These are phyloP conservation scores for Boletellus deceptivus DNA, from an alignment of 1,284 basidiomycete genomes.

Conservation along the genomic window DNA sequence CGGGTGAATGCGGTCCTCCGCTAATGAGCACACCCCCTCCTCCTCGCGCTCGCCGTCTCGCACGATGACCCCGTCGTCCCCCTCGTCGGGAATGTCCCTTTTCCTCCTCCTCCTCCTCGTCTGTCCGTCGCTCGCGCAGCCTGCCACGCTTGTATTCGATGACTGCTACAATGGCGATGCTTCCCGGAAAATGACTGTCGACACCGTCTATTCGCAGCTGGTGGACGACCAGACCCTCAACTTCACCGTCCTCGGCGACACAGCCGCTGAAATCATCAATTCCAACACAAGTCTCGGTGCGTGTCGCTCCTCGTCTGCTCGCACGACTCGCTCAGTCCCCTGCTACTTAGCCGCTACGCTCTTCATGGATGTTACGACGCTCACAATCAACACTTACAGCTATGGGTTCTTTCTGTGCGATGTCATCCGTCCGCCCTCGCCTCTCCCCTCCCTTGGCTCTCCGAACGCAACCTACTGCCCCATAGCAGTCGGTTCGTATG, in stretches of 20 bases:
- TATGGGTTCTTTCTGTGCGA: slow-evolving; percentile 76
- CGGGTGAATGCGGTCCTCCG: not conserved
- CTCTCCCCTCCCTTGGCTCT: slow-evolving; percentile 42
- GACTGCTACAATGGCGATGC: slow-evolving; percentile 61
- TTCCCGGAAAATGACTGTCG: slow-evolving; percentile 62
- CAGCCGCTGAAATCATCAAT: slow-evolving; percentile 57
- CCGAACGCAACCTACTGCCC: slow-evolving; percentile 66
- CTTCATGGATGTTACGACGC: slow-evolving; percentile 76
- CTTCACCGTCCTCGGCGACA: slow-evolving; percentile 62
- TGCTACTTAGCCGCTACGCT: slow-evolving; percentile 63
- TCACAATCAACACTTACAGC: slow-evolving; percentile 72
- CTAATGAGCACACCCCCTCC: slow-evolving; percentile 19
- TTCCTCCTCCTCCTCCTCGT: slow-evolving; percentile 19
- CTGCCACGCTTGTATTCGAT: slow-evolving; percentile 49
- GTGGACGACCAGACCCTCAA: slow-evolving; percentile 56
- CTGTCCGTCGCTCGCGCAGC: slow-evolving; percentile 39
- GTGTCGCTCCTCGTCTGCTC: slow-evolving; percentile 3
- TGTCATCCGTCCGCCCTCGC: slow-evolving; percentile 71
- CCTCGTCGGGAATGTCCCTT: slow-evolving; percentile 2
- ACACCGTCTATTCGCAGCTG: slow-evolving; percentile 74
- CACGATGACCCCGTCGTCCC: slow-evolving; percentile 21
- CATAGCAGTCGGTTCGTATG: slow-evolving; percentile 72
- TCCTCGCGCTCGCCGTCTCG: slow-evolving; percentile 12
- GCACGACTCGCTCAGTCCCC: slow-evolving; percentile 1
- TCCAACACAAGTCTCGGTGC: slow-evolving; percentile 64